phyloP scores from a whole-genome alignment of 495 filamentous ascomycete genomes.

The Pyronema omphalodes region DNA sequence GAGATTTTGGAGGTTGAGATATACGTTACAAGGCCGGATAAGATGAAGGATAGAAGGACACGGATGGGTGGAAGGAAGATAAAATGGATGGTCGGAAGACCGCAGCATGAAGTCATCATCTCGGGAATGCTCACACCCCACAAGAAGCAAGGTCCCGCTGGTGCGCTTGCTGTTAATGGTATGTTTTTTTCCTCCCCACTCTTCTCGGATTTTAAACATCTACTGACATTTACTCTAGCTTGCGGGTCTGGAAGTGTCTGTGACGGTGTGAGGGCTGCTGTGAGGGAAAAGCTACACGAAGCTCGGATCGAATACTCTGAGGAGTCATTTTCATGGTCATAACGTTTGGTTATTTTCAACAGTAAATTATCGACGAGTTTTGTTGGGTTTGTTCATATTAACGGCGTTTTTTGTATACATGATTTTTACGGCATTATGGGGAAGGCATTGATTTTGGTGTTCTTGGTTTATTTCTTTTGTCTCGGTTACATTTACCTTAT shows the following conservation, averaged over 20 bases:
- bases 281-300: conserved; percentile 42
- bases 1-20: conserved; percentile 68
- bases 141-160: neutral
- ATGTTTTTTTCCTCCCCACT: neutral
- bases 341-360: neutral
- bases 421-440: too few species aligned
- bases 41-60: conserved; percentile 43
- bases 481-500: too few species aligned
- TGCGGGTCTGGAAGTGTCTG: conserved; percentile 70
- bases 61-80: conserved; percentile 43
- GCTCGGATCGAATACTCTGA: conserved; percentile 65
- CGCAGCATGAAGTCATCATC: conserved; percentile 52
- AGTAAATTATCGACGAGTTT: too few species aligned
- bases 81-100: conserved; percentile 67
- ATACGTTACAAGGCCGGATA: conserved; percentile 65
- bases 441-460: too few species aligned
- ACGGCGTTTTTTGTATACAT: too few species aligned
- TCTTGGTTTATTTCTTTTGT: too few species aligned
- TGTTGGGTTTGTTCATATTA: too few species aligned
- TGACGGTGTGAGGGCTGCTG: conserved; percentile 66
- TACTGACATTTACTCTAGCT: conserved; percentile 35
- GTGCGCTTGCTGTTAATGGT: conserved; percentile 4
- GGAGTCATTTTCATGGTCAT: conserved; percentile 80
- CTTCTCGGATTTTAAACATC: neutral
- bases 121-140: neutral